These are phyloP conservation scores for Claviceps digitariae DNA, from an alignment of 2,329 filamentous ascomycete genomes.

Conservation along the genomic window DNA sequence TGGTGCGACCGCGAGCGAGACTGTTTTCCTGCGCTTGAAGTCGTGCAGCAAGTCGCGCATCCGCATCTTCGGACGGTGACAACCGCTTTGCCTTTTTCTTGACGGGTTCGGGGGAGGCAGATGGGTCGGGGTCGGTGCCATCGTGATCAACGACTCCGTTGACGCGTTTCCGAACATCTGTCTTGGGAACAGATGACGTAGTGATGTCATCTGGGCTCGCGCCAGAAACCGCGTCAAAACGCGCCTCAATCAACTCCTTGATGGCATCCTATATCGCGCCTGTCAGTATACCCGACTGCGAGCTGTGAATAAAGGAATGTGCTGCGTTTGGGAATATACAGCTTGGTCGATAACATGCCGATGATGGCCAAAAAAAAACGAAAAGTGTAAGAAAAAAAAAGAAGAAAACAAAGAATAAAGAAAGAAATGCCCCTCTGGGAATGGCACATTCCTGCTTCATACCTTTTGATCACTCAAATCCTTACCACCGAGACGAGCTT, in stretches of 20 bases:
- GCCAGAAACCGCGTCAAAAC: slow-evolving; percentile 57
- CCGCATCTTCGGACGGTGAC: slow-evolving; percentile 51
- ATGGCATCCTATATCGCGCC: slow-evolving; percentile 42
- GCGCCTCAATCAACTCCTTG: slow-evolving; percentile 57
- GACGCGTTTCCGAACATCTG: slow-evolving; percentile 21
- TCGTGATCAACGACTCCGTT: slow-evolving; percentile 23
- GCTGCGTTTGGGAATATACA: not conserved
- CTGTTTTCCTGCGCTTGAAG: slow-evolving; percentile 88
- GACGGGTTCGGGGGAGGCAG: slow-evolving; percentile 30
- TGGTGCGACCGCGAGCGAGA: slow-evolving; percentile 51
- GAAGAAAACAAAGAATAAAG: not conserved
- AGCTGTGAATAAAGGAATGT: too few relatives aligned
- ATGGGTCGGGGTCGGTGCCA: slow-evolving; percentile 36
- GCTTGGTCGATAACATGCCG: not conserved
- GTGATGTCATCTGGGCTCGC: slow-evolving; percentile 33
- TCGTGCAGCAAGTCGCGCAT: slow-evolving; percentile 75
- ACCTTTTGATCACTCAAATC: slow-evolving; percentile 49
- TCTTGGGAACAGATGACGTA: slow-evolving; percentile 17
- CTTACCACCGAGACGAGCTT: slow-evolving; percentile 39
- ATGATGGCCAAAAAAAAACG: not conserved
- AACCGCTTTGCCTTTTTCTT: slow-evolving; percentile 58
- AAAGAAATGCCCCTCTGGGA: too few relatives aligned
- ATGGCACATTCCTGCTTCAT: slow-evolving; percentile 1
- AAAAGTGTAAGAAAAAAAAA: not conserved
- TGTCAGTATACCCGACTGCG: not conserved